Evolutionary conservation across 306 rosid genomes (phyloP).

Genomic region (Parietaria judaica): DNA sequence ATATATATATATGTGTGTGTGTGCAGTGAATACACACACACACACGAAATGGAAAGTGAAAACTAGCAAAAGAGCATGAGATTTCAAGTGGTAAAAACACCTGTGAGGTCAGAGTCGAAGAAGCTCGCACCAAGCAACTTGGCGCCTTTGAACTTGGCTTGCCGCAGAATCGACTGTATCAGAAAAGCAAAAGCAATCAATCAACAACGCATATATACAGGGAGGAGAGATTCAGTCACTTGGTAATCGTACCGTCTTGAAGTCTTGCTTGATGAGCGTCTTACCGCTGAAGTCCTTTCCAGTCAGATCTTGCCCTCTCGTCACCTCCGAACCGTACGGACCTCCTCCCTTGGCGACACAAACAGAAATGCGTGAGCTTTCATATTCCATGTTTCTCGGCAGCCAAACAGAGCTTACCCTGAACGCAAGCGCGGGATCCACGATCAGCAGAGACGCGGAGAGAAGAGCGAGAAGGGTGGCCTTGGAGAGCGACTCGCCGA

Average conservation of each 20-base stretch:
- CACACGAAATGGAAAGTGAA: no score
- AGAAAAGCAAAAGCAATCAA: neutral
- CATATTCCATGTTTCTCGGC: conserved; percentile 9
- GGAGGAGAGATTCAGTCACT: neutral
- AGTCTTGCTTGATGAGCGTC: conserved; percentile 84
- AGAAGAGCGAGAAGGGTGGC: conserved; percentile 59
- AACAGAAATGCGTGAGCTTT: neutral
- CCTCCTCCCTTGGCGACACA: conserved; percentile 63
- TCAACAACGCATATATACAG: no score
- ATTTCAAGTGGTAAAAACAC: conserved; percentile 16
- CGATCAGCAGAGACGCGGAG: conserved; percentile 64
- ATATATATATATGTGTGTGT: no score
- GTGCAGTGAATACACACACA: no score
- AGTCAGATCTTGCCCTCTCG: conserved; percentile 87
- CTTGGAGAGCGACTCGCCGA: conserved; percentile 37
- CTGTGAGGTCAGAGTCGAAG: conserved; percentile 93
- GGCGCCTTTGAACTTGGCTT: conserved; percentile 82
- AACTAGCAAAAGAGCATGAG: no score
- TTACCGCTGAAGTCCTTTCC: conserved; percentile 90
- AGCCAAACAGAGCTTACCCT: conserved; percentile 34
- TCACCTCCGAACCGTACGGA: conserved; percentile 82
- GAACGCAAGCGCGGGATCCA: conserved; percentile 73
- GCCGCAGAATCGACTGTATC: conserved; percentile 70
- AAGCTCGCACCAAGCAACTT: conserved; percentile 88
- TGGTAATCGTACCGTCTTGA: conserved; percentile 66